These are phyloP conservation scores for Hypomontagnella monticulosa DNA, from an alignment of 495 filamentous ascomycete species.

Conservation along the genomic window DNA sequence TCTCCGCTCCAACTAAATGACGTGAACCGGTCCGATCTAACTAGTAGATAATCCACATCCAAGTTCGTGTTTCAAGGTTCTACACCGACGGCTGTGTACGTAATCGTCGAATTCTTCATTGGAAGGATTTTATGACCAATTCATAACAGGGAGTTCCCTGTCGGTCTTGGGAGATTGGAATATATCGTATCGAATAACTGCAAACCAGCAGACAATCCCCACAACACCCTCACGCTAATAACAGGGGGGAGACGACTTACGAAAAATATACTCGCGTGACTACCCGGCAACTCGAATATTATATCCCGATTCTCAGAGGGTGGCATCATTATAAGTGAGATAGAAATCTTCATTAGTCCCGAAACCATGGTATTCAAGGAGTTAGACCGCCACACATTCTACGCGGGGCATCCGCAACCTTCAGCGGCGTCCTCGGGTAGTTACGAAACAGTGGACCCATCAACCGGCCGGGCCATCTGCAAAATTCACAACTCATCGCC, in stretches of 20 bases:
- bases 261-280: neutral
- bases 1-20: slow-evolving; percentile 27
- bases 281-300: too few relatives aligned
- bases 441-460: slow-evolving; percentile 75
- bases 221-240: slow-evolving; percentile 3
- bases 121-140: slow-evolving; percentile 3
- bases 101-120: slow-evolving; percentile 7
- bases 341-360: slow-evolving; percentile 10
- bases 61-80: slow-evolving; percentile 2
- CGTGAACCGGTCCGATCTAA: slow-evolving; percentile 35
- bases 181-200: neutral
- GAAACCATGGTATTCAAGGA: slow-evolving; percentile 56
- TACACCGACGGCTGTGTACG: slow-evolving; percentile 7
- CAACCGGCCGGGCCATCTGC: slow-evolving; percentile 70
- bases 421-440: slow-evolving; percentile 64
- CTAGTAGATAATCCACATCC: slow-evolving; percentile 14
- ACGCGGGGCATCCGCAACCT: slow-evolving; percentile 68
- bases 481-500: slow-evolving; percentile 70
- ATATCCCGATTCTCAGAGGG: too few relatives aligned
- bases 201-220: slow-evolving; percentile 1
- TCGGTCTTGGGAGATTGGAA: slow-evolving; percentile 1
- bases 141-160: slow-evolving; percentile 11
- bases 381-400: slow-evolving; percentile 70
- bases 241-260: neutral
- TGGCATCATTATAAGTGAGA: neutral